Evolutionary conservation across 192 early-diverging fungal species (phyloP).

Genomic region (Dissophora globulifera): DNA sequence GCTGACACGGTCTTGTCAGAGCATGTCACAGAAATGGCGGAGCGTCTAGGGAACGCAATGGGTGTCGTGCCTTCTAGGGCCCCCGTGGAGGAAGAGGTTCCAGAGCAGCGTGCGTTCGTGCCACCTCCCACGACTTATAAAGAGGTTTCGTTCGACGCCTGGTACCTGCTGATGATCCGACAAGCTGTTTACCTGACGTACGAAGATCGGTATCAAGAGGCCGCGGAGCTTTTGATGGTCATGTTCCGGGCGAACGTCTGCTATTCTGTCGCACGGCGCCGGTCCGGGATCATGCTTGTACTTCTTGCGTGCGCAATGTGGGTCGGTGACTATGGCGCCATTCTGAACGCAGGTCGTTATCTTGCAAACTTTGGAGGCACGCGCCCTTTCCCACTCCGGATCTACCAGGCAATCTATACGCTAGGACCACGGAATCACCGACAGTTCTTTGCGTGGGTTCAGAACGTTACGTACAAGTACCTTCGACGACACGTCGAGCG

Average conservation of each 20-base stretch:
- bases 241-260: conserved; percentile 44
- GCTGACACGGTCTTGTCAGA: conserved; percentile 46
- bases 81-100: background rate
- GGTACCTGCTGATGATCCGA: conserved; percentile 45
- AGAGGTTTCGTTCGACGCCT: conserved; percentile 34
- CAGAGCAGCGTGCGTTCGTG: background rate
- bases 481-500: conserved; percentile 15
- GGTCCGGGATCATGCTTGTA: conserved; percentile 46
- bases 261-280: conserved; percentile 26
- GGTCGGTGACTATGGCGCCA: conserved; percentile 28
- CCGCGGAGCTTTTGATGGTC: conserved; percentile 37
- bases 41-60: conserved; percentile 47
- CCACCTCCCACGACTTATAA: conserved; percentile 26
- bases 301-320: conserved; percentile 48
- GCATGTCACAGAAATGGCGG: conserved; percentile 51
- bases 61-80: conserved; percentile 14
- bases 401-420: conserved; percentile 21
- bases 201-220: conserved; percentile 44
- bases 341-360: conserved; percentile 27
- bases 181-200: conserved; percentile 46
- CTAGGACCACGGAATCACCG: conserved; percentile 22
- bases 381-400: conserved; percentile 24
- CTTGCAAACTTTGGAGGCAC: conserved; percentile 32
- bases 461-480: conserved; percentile 33
- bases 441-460: conserved; percentile 23